Base-by-base conservation (phyloP, 768 basidiomycete genomes). In the Tylopilus rubrobrunneus region DNA sequence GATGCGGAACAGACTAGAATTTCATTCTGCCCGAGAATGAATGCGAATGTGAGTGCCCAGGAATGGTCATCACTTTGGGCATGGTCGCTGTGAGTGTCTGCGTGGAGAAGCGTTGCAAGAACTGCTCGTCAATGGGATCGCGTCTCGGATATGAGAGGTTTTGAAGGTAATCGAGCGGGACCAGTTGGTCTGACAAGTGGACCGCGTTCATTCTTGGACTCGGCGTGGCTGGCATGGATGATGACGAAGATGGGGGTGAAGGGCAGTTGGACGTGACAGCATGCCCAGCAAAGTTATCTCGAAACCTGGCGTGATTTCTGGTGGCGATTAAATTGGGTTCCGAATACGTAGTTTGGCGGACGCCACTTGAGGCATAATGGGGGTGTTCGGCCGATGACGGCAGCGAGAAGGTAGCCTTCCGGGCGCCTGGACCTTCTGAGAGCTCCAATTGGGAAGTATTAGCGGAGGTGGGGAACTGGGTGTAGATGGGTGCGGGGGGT, bases 101-200 rank as follows among this genome's bases (percentile, higher is more conserved):
- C 4, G 65, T 72, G 39, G 76, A 72, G 62, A 87, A 83, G 25
- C 80, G 78, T 58, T 81, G 78, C 46, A 87, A 70, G 51, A 84
- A 71, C 53, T 82, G 81, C 59, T 86, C 85, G 61, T 87, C 86
- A 23, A 76, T 73, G 47, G 85, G 83, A 60, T 87, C 79, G 11
- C 86, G 78, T 63, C 77, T 71, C 17, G 80, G 78, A 29, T 74
- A 78, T n/a, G 78, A 68, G 19, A 79, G 71, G 49, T 69, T 77
- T 64, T 83, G 79, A 14, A 87, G 79, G 45, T 82, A 78, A 59
- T 83, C 78, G 29, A 87, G 76, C 44, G 86, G 86, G 11, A 87
- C 85, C 0, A 87, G 75, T 54, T 69, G 65, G 40, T 70, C 69
- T 0, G 68, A 58, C 40, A 72, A n/a, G 46, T 61, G 62, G 19